Evolutionary conservation across 2,329 filamentous ascomycete genomes (phyloP), one percentile per base, ranked within the genome.

Genomic region (Penicillium vulpinum): DNA sequence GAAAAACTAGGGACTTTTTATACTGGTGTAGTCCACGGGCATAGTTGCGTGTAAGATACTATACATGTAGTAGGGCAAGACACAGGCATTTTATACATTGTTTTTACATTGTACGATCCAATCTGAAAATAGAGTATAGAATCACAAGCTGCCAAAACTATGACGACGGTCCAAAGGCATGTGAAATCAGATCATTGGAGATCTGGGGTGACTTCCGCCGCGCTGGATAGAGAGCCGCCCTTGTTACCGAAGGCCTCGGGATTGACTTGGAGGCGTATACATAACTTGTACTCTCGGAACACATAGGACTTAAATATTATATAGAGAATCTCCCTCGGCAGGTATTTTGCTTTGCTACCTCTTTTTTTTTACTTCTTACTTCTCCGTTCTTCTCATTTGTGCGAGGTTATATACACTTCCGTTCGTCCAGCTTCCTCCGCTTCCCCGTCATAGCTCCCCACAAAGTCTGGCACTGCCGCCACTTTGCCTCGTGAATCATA

Each of bases 351-450:
- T 49, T 26, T 58, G 8, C 31, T 49, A 44, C 15, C 21, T 29
- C 21, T 43, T 57, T 35, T 36, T 45, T 48, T 47, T 24, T 56
- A 2, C 21, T 57, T 36, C 18, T 55, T 29, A 54, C 13, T 48
- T 54, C 11, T 45, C 18, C 22, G 52, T 31, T 51, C n/a, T 21
- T 18, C n/a, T 40, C 22, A 8, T 29, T 8, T 40, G 33, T 50
- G 47, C n/a, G 57, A 57, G 55, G 33, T 52, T 45, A 24, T 58
- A 52, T 56, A 56, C 31, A 61, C 68, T 71, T 73, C 71, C 71
- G 71, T 67, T 73, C 71, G 71, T 72, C 71, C 71, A 73, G 67
- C 63, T 62, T 45, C 64, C 67, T 73, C 71, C 71, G 69, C 70
- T 70, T 67, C 71, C 69, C 70, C 71, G 71, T 73, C 67, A 64